Percentiles rank a stretch among this genome's conserved stretches.
phyloP scores from a whole-genome alignment of 495 filamentous ascomycete species.

The Penicillium fimorum region DNA sequence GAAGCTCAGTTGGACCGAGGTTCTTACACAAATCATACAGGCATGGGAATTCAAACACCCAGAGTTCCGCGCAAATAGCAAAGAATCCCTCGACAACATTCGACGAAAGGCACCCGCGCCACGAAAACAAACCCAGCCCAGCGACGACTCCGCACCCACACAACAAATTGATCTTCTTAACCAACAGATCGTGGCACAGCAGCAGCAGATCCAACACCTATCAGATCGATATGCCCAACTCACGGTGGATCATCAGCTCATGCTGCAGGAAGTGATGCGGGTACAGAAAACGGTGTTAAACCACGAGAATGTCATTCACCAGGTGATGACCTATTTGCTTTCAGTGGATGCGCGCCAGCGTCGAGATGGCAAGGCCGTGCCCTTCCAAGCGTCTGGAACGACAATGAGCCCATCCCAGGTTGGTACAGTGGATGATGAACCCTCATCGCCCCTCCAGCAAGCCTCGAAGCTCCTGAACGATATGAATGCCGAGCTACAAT shows the following conservation, averaged over 20 bases:
- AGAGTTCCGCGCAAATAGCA: constrained; percentile 92
- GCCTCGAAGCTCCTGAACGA: constrained; percentile 85
- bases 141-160: constrained; percentile 73
- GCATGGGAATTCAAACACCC: constrained; percentile 99
- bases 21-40: constrained; percentile 39
- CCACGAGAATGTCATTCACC: constrained; percentile 72
- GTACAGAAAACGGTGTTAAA: constrained; percentile 89
- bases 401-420: constrained; percentile 45
- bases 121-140: constrained; percentile 63
- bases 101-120: constrained; percentile 92
- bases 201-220: constrained; percentile 84
- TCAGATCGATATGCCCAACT: constrained; percentile 84
- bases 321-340: constrained; percentile 69
- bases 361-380: constrained; percentile 55
- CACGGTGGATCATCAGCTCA: constrained; percentile 77
- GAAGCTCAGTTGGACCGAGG: not conserved
- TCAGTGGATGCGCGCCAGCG: constrained; percentile 63
- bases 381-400: constrained; percentile 45
- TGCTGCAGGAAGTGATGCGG: constrained; percentile 81
- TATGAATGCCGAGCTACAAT: constrained; percentile 73
- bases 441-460: constrained; percentile 79
- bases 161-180: constrained; percentile 91
- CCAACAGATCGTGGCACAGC: constrained; percentile 82
- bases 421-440: constrained; percentile 61
- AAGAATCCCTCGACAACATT: constrained; percentile 96